Conservation (phyloP, 495 filamentous ascomycete genomes). For the Clavariopsis aquatica region DNA sequence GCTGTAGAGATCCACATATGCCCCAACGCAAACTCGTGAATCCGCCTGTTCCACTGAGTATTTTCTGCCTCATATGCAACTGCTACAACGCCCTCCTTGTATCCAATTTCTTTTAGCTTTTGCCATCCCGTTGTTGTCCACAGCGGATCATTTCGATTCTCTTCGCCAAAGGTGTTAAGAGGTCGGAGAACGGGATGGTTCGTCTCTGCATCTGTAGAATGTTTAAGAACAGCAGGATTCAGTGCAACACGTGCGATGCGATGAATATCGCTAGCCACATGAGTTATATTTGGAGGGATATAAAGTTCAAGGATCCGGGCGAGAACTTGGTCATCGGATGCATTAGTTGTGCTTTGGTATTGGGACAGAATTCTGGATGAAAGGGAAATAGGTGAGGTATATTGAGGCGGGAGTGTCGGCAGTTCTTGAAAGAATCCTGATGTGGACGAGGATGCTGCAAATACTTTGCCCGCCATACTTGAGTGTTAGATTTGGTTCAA, state of each 20-base stretch:
- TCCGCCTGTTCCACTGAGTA: slow-evolving; percentile 54
- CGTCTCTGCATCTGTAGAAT: slow-evolving; percentile 54
- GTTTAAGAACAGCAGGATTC: slow-evolving; percentile 12
- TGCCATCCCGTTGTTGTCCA: slow-evolving; percentile 61
- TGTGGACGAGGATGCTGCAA: slow-evolving; percentile 24
- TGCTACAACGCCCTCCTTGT: slow-evolving; percentile 56
- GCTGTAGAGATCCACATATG: slow-evolving; percentile 66
- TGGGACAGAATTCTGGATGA: not conserved
- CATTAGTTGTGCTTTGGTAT: not conserved
- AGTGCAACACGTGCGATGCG: slow-evolving; percentile 6
- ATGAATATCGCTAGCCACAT: slow-evolving; percentile 14
- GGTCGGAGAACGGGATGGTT: slow-evolving; percentile 58
- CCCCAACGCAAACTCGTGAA: slow-evolving; percentile 59
- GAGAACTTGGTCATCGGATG: slow-evolving; percentile 20
- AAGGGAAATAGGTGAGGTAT: not conserved
- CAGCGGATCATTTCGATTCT: slow-evolving; percentile 47
- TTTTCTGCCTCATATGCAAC: slow-evolving; percentile 54
- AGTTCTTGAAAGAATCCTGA: slow-evolving; percentile 33
- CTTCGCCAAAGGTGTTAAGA: slow-evolving; percentile 51
- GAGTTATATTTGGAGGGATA: not conserved
- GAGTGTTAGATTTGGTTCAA: no score
- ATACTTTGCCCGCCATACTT: no score
- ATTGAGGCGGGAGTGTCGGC: slow-evolving; percentile 26
- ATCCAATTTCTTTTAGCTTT: slow-evolving; percentile 55
- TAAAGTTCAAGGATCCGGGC: slow-evolving; percentile 15